phyloP scores from a whole-genome alignment of 2,329 filamentous ascomycete genomes.

The Aspergillus sp. region DNA sequence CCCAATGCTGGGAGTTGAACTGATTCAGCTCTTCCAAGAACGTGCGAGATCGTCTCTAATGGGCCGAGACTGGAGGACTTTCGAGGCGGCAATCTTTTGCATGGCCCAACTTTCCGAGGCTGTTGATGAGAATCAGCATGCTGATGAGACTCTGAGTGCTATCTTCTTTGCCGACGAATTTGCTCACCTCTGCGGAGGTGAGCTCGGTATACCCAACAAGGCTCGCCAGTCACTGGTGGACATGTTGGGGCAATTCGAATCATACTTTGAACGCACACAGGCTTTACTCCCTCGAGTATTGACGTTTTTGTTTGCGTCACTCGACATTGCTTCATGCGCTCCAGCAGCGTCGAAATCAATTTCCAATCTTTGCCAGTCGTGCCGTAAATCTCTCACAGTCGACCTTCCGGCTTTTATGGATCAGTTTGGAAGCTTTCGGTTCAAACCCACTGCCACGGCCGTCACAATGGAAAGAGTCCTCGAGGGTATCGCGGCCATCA shows the following conservation, averaged over 20 bases:
- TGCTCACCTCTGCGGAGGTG: conserved; percentile 22
- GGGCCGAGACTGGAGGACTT: conserved; percentile 31
- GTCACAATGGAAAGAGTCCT: conserved; percentile 34
- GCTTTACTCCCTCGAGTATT: conserved; percentile 31
- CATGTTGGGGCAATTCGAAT: conserved; percentile 35
- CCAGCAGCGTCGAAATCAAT: conserved; percentile 36
- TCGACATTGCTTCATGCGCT: conserved; percentile 33
- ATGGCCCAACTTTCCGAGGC: conserved; percentile 37
- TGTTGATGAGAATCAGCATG: conserved; percentile 35
- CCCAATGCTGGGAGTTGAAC: conserved; percentile 32
- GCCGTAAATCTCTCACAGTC: conserved; percentile 29
- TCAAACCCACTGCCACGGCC: conserved; percentile 26
- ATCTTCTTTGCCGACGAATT: conserved; percentile 32
- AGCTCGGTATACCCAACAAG: conserved; percentile 25
- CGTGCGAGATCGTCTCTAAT: conserved; percentile 24
- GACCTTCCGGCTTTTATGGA: conserved; percentile 36
- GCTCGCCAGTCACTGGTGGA: conserved; percentile 34
- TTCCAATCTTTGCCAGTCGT: conserved; percentile 35
- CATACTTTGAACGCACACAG: conserved; percentile 36
- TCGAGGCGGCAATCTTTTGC: conserved; percentile 37
- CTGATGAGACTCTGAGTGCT: conserved; percentile 31
- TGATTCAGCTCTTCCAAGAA: conserved; percentile 34
- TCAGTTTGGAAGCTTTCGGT: conserved; percentile 31
- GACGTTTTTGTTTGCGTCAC: conserved; percentile 37
- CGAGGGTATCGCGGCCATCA: conserved; percentile 37